These are phyloP conservation scores for Ajuga chamaepitys DNA, from an alignment of 257 asterid species.

Conservation along the genomic window DNA sequence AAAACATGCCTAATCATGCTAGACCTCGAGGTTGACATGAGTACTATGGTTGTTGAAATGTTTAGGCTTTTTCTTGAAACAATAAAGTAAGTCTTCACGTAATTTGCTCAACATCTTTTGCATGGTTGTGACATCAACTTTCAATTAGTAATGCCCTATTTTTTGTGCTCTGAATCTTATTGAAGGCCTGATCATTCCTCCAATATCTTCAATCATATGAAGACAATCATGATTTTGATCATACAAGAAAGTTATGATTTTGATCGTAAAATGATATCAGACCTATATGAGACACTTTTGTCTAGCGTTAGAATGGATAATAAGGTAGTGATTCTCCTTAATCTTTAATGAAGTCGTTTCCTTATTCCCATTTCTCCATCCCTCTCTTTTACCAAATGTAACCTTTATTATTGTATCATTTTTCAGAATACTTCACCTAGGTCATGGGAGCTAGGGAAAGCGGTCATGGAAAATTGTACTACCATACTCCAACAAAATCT, in stretches of 20 bases:
- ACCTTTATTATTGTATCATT: background rate
- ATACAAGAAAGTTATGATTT: background rate
- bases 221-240: conserved; percentile 18
- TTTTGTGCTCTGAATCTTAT: conserved; percentile 11
- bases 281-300: conserved; percentile 28
- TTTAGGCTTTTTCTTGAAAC: conserved; percentile 24
- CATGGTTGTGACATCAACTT: background rate
- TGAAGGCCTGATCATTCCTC: conserved; percentile 30
- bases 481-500: conserved; percentile 22
- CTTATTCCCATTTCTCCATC: background rate
- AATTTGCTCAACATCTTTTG: background rate
- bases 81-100: conserved; percentile 22
- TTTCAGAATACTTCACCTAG: conserved; percentile 26
- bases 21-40: conserved; percentile 18
- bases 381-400: background rate
- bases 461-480: conserved; percentile 25
- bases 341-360: background rate
- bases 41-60: conserved; percentile 19
- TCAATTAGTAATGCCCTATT: conserved; percentile 1
- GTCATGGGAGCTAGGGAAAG: conserved; percentile 32
- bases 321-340: conserved; percentile 19
- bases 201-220: conserved; percentile 23
- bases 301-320: conserved; percentile 25
- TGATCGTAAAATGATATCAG: too few species aligned
- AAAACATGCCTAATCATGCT: conserved; percentile 21